These are phyloP conservation scores for Amaranthus cruentus DNA, from an alignment of 148 eudicot species.

Conservation along the genomic window DNA sequence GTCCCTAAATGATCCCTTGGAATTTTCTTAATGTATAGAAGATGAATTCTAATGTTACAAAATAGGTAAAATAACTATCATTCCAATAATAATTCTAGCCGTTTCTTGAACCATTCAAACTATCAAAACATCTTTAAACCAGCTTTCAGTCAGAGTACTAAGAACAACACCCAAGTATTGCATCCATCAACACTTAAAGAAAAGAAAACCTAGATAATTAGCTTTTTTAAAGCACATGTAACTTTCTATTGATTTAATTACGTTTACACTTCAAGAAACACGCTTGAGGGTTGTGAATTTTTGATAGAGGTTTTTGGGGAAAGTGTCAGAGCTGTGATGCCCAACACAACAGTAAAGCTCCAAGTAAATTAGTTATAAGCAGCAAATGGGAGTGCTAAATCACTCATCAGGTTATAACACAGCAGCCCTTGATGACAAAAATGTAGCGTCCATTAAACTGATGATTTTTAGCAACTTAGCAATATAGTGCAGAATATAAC, in stretches of 20 bases:
- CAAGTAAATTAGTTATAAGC: background rate
- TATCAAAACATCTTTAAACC: no score
- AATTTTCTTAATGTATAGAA: no score
- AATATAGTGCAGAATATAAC: background rate
- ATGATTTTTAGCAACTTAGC: background rate
- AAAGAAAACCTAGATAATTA: no score
- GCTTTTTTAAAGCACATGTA: no score
- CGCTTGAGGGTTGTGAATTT: no score
- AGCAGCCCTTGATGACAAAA: background rate
- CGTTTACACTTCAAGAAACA: background rate
- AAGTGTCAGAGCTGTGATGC: background rate
- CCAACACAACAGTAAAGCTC: background rate
- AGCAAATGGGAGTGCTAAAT: background rate
- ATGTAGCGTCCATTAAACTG: background rate
- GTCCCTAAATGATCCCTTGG: background rate
- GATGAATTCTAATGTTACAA: no score
- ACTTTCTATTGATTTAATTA: background rate
- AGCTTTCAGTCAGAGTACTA: no score
- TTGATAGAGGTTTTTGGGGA: background rate
- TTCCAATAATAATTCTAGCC: no score
- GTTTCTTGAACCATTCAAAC: no score
- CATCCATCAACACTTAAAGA: no score
- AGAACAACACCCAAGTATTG: no score
- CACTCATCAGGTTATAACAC: background rate
- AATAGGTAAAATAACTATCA: no score